Conservation (phyloP, 2,329 filamentous ascomycete species). For the Raffaelea ambrosiae region DNA sequence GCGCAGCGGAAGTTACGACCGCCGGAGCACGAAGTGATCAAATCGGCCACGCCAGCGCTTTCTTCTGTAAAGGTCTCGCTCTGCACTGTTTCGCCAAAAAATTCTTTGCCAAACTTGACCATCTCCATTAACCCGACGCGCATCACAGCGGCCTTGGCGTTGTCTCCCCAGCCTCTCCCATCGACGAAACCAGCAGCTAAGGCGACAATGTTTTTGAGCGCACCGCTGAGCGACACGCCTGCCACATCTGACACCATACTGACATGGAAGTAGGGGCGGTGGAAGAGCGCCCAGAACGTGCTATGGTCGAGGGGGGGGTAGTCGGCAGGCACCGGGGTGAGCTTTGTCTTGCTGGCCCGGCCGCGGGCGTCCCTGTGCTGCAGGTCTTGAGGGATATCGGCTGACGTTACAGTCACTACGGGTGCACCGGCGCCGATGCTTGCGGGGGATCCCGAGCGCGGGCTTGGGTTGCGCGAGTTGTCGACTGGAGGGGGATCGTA, state of each 20-base stretch:
- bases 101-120: conserved; percentile 89
- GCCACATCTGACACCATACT: conserved; percentile 92
- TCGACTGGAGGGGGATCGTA: conserved; percentile 91
- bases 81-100: conserved; percentile 77
- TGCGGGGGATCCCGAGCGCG: conserved; percentile 36
- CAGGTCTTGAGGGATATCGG: background rate
- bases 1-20: conserved; percentile 93
- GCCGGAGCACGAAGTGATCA: conserved; percentile 88
- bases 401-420: conserved; percentile 40
- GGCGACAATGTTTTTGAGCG: conserved; percentile 94
- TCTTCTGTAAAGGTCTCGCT: conserved; percentile 92
- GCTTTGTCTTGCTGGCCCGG: conserved; percentile 55
- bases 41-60: conserved; percentile 86
- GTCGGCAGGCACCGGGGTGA: conserved; percentile 68
- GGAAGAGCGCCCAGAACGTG: conserved; percentile 79
- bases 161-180: conserved; percentile 94
- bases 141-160: conserved; percentile 98
- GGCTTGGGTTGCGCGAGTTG: conserved; percentile 62
- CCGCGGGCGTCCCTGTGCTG: conserved; percentile 61
- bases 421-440: conserved; percentile 35
- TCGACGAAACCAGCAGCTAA: conserved; percentile 92
- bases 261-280: conserved; percentile 95
- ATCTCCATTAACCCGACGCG: conserved; percentile 92
- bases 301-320: conserved; percentile 82
- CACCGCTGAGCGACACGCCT: conserved; percentile 87